Evolutionary conservation across 805 yeast species (phyloP).

Genomic region (Teunomyces aglyptinius): DNA sequence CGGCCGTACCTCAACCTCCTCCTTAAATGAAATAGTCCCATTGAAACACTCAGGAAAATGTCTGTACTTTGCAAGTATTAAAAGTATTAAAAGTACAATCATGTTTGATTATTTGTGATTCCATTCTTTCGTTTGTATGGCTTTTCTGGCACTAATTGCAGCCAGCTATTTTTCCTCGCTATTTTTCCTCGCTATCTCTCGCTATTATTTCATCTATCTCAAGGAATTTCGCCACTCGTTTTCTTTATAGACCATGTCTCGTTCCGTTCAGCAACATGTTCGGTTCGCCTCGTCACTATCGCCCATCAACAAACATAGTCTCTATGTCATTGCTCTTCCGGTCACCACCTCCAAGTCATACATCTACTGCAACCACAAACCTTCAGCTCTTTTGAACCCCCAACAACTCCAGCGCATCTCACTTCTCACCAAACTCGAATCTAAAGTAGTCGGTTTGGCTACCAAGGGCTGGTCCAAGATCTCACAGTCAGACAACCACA

Average conservation of each 20-base stretch:
- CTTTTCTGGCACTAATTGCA: too few species aligned
- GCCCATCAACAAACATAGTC: slow-evolving; percentile 5
- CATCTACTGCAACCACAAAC: slow-evolving; percentile 64
- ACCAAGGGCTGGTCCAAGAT: slow-evolving; percentile 62
- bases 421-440: slow-evolving; percentile 41
- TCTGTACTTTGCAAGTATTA: too few species aligned
- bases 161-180: background rate
- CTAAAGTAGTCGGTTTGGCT: slow-evolving; percentile 49
- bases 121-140: too few species aligned
- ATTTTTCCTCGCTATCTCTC: background rate
- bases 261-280: background rate
- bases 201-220: background rate
- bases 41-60: too few species aligned
- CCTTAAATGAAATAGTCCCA: too few species aligned
- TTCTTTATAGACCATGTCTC: background rate
- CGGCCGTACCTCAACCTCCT: too few species aligned
- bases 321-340: slow-evolving; percentile 70
- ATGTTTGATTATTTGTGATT: too few species aligned
- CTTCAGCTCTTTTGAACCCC: slow-evolving; percentile 19
- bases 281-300: slow-evolving; percentile 3
- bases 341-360: slow-evolving; percentile 60
- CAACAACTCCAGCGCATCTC: slow-evolving; percentile 29
- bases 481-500: slow-evolving; percentile 48
- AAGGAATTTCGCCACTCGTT: background rate
- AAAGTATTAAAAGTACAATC: too few species aligned